phyloP scores from a whole-genome alignment of 23 red algal species.

The Gracilariopsis chorda region DNA sequence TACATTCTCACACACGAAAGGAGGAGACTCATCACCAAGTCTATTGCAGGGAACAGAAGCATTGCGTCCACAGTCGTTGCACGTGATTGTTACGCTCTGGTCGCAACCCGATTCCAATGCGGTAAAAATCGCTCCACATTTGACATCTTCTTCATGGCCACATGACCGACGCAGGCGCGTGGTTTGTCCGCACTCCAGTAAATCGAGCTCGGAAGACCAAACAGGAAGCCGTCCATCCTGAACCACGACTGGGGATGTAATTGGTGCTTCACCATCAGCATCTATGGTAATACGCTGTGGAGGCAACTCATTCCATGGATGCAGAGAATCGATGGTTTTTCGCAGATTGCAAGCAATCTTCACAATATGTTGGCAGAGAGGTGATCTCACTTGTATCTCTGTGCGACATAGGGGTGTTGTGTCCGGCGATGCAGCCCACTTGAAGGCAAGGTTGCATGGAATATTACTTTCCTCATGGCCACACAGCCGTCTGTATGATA shows the following conservation, averaged over 20 bases:
- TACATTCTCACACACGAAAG: neutral
- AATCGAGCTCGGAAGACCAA: neutral
- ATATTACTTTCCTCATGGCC: conserved; percentile 37
- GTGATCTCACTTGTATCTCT: neutral
- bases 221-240: neutral
- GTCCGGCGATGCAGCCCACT: conserved; percentile 19
- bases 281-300: neutral
- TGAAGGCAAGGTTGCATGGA: conserved; percentile 31
- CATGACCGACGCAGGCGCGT: conserved; percentile 1
- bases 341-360: neutral
- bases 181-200: neutral
- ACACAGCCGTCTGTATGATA: conserved; percentile 8
- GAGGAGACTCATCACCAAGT: neutral
- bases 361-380: conserved; percentile 33
- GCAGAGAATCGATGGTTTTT: neutral
- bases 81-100: neutral
- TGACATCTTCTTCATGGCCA: conserved; percentile 51
- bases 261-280: neutral
- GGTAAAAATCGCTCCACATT: conserved; percentile 8
- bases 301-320: conserved; percentile 4
- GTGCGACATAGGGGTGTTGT: conserved; percentile 1
- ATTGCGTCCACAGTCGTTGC: neutral
- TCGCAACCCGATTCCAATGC: conserved; percentile 16
- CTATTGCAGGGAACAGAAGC: neutral
- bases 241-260: conserved; percentile 30